Conservation (phyloP, 495 filamentous ascomycete genomes). For the Daldinia loculata region DNA sequence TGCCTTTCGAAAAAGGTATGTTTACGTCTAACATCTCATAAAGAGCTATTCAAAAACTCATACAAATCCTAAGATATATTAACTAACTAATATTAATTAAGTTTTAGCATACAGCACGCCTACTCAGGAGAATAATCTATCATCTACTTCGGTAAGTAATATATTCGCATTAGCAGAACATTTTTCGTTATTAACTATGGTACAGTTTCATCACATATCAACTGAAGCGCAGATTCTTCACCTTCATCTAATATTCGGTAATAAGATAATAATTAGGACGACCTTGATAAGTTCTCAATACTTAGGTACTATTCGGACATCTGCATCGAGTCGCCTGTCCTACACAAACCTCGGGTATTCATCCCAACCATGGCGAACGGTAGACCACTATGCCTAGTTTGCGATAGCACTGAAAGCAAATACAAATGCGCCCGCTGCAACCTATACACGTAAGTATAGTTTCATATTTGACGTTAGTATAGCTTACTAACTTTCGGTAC, state of each 20-base stretch:
- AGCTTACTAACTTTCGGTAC: constrained; percentile 7
- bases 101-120: not conserved
- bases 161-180: not conserved
- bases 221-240: not conserved
- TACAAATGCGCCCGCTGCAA: constrained; percentile 70
- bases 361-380: constrained; percentile 26
- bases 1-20: not conserved
- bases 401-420: constrained; percentile 61
- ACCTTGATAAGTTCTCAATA: not conserved
- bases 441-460: constrained; percentile 62
- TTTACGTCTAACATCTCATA: not conserved
- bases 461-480: not conserved
- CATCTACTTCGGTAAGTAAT: not conserved
- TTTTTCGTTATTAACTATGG: not conserved
- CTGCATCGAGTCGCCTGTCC: not conserved
- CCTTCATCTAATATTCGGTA: not conserved
- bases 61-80: not conserved
- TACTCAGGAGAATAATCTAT: not conserved
- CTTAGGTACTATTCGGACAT: not conserved
- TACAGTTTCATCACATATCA: not conserved
- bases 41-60: not conserved
- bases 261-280: not conserved
- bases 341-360: not conserved
- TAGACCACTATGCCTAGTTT: constrained; percentile 59
- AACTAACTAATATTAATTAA: not conserved